Evolutionary conservation across 2,329 filamentous ascomycete species (phyloP).

Genomic region (Verticillium isaacii): DNA sequence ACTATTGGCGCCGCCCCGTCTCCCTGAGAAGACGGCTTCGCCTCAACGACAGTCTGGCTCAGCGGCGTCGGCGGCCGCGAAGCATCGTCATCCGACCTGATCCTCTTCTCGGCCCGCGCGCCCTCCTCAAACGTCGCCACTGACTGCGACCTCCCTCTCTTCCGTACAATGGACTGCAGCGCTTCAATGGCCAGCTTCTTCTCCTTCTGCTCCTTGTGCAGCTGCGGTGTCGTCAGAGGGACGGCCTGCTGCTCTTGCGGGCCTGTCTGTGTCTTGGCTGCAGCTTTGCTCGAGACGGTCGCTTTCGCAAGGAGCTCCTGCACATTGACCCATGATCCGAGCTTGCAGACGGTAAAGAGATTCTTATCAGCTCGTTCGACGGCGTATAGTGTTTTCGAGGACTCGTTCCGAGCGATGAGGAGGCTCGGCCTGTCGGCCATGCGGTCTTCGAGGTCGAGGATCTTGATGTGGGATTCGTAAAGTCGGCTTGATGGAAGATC

Average conservation of each 20-base stretch:
- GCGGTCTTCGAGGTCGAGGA: constrained; percentile 59
- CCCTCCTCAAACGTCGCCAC: constrained; percentile 28
- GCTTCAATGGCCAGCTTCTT: constrained; percentile 58
- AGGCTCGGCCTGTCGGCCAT: constrained; percentile 49
- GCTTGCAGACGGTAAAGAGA: constrained; percentile 63
- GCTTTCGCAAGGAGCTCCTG: constrained; percentile 46
- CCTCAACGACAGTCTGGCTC: background rate
- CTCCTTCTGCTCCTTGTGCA: constrained; percentile 47
- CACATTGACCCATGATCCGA: constrained; percentile 63
- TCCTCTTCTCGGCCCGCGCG: constrained; percentile 10
- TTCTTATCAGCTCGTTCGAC: constrained; percentile 60
- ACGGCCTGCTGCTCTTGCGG: constrained; percentile 12
- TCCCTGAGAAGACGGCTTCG: constrained; percentile 1
- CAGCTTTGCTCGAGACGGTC: constrained; percentile 35
- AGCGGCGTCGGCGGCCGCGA: constrained; percentile 77
- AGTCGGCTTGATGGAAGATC: constrained; percentile 48
- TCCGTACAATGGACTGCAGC: constrained; percentile 57
- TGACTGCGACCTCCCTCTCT: constrained; percentile 40
- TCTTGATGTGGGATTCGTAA: constrained; percentile 58
- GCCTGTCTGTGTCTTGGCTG: background rate
- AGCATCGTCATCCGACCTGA: constrained; percentile 7
- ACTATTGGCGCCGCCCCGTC: constrained; percentile 5
- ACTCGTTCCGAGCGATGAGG: constrained; percentile 57
- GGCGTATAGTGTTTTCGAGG: constrained; percentile 49
- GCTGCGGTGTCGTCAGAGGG: constrained; percentile 35